These are phyloP conservation scores for Ogataea neopini DNA, from an alignment of 805 yeast species.

Conservation along the genomic window DNA sequence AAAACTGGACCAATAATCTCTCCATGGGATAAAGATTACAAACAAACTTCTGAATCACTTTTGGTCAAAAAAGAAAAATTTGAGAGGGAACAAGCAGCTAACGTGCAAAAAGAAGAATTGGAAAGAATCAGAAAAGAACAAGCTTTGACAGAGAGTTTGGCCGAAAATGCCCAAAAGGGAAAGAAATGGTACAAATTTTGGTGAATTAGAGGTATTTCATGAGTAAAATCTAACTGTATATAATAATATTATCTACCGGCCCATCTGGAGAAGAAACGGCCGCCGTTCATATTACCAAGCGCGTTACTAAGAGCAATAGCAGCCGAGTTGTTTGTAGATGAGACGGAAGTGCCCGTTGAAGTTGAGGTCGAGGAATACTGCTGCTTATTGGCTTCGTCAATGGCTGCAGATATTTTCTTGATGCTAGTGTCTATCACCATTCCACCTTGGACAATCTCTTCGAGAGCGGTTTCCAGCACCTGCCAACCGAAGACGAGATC, in stretches of 20 bases:
- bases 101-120: constrained; percentile 40
- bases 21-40: constrained; percentile 60
- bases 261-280: constrained; percentile 18
- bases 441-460: constrained; percentile 95
- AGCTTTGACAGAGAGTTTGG: constrained; percentile 34
- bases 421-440: constrained; percentile 96
- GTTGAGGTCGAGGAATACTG: constrained; percentile 33
- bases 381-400: constrained; percentile 68
- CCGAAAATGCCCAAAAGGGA: constrained; percentile 27
- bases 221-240: not conserved
- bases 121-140: constrained; percentile 42
- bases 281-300: constrained; percentile 12
- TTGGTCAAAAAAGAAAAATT: constrained; percentile 45
- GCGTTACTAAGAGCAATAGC: not conserved
- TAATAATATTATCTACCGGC: constrained; percentile 11
- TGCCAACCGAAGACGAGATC: constrained; percentile 99
- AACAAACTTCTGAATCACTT: constrained; percentile 35
- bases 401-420: constrained; percentile 74
- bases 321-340: not conserved
- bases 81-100: constrained; percentile 48
- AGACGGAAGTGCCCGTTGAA: constrained; percentile 16
- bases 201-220: constrained; percentile 10
- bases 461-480: constrained; percentile 84
- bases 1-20: constrained; percentile 68
- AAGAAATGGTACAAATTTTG: constrained; percentile 30